Conservation (phyloP, 2,329 filamentous ascomycete species). For the Chrysosporium queenslandicum region DNA sequence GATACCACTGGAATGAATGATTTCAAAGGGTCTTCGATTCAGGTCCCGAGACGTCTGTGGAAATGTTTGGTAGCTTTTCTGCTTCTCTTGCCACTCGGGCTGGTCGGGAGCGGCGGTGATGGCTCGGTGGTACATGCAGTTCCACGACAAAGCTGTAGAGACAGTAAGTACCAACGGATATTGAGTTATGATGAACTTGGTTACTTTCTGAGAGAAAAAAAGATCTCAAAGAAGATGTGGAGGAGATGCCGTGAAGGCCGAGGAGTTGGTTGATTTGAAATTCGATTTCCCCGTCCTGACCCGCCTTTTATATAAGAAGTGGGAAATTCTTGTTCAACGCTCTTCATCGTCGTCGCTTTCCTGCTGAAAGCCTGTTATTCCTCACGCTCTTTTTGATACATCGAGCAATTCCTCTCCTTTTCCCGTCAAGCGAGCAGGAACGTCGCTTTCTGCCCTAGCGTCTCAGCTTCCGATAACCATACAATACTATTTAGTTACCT, state of each 20-base stretch:
- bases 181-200: background rate
- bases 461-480: background rate
- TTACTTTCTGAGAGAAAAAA: background rate
- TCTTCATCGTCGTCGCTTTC: too few species aligned
- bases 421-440: background rate
- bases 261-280: background rate
- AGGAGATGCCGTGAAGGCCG: background rate
- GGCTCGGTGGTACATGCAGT: background rate
- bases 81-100: background rate
- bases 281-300: background rate
- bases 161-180: background rate
- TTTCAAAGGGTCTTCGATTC: background rate
- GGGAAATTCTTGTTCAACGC: too few species aligned
- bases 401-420: background rate
- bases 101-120: background rate
- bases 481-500: background rate
- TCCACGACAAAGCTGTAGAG: background rate
- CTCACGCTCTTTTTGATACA: background rate
- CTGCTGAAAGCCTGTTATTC: background rate
- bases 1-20: constrained; percentile 11
- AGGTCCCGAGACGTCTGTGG: background rate
- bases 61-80: background rate
- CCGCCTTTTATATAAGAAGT: background rate
- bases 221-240: background rate
- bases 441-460: background rate